Base-by-base conservation (phyloP, 2,329 filamentous ascomycete species). In the Sporothrix dimorphospora region DNA sequence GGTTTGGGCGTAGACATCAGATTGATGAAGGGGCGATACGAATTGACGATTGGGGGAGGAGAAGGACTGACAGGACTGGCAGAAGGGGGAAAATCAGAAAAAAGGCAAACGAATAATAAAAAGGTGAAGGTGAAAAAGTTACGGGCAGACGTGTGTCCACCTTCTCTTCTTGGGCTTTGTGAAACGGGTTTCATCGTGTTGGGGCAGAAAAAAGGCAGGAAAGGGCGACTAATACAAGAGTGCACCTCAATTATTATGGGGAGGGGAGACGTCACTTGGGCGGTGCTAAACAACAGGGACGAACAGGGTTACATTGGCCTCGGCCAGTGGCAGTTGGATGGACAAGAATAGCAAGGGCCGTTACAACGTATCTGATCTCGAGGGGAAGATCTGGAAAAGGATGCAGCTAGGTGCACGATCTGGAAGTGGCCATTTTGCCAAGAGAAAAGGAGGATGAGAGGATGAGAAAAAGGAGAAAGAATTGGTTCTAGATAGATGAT, bases 161-260 rank as follows among this genome's bases (percentile, higher is more conserved):
- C 49, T 34, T 49, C 42, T 70, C n/a, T 51, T 49, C 42, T 70
- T 40, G 27, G 69, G 30, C n/a, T 57, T 71, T 65, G 57, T 66
- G 70, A 71, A 71, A 71, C 70, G 49, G 59, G 57, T 66, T 71
- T 65, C 57, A 65, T 47, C 24, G 49, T 11, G 68, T 57, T 71
- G 45, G 57, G 57, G 69, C 42, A 71, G 21, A 51, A 38, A 40
- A 55, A 61, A 21, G 57, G 16, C n/a, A 61, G 9, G 57, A 61
- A 61, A 40, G 30, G 16, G 24, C 16, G 30, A 34, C 57, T 27
- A 55, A 55, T 34, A 34, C 53, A 34, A 14, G 24, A n/a, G n/a
- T 34, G 24, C 49, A 24, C 14, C n/a, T 30, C 55, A 57, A 19
- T 6, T 8, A 14, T 16, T 38, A 57, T 34, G 14, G 53, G 9